Conservation (phyloP, 352 stramenopile species). For the Phytopythium ostracodes region DNA sequence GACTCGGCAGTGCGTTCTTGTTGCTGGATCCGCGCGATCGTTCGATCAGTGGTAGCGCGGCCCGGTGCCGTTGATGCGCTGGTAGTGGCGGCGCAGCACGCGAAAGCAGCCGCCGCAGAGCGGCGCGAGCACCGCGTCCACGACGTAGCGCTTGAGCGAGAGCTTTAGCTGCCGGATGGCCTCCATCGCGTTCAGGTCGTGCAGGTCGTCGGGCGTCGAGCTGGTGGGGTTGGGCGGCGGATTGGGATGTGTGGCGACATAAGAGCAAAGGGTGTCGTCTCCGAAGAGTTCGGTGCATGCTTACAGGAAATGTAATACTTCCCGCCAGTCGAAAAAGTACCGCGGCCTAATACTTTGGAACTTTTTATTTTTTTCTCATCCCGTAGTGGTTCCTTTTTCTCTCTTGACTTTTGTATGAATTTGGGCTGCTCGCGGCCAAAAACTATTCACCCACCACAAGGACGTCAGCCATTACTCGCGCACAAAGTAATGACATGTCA, state of each 20-base stretch:
- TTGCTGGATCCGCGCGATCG: too few relatives aligned
- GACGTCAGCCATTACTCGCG: background rate
- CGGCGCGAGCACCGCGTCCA: slow-evolving; percentile 9
- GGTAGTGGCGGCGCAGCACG: slow-evolving; percentile 9
- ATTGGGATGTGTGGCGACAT: too few relatives aligned
- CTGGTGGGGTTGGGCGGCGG: too few relatives aligned
- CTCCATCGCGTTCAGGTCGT: slow-evolving; percentile 1
- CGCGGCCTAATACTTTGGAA: too few relatives aligned
- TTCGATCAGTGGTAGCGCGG: background rate
- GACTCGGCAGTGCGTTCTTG: too few relatives aligned
- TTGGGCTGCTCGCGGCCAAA: background rate
- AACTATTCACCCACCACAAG: background rate
- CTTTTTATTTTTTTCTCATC: background rate
- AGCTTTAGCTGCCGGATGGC: slow-evolving; percentile 5
- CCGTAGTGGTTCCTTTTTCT: background rate
- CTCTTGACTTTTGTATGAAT: background rate
- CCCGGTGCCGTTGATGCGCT: slow-evolving; percentile 9
- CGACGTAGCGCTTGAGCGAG: slow-evolving; percentile 10
- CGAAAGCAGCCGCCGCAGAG: slow-evolving; percentile 8
- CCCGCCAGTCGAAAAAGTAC: too few relatives aligned
- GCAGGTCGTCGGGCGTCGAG: too few relatives aligned
- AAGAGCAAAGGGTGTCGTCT: too few relatives aligned
- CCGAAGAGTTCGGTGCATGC: too few relatives aligned
- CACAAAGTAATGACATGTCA: background rate
- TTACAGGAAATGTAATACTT: too few relatives aligned